Evolutionary conservation across 805 yeast species (phyloP).

Genomic region (Metschnikowia peoriensis): DNA sequence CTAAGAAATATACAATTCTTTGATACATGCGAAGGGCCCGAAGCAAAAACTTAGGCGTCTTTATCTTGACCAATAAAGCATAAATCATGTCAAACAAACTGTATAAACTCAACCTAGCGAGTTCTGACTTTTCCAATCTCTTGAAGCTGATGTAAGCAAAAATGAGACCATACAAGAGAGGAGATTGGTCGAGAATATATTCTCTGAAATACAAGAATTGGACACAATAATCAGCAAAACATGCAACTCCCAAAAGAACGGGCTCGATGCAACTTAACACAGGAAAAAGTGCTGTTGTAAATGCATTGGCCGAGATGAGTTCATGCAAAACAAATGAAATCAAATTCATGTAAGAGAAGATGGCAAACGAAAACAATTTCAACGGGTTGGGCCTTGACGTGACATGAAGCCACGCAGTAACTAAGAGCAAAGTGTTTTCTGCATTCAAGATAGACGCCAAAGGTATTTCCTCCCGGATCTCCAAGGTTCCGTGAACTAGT

Average conservation of each 20-base stretch:
- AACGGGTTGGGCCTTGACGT: conserved; percentile 18
- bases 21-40: conserved; percentile 7
- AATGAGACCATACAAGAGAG: conserved; percentile 13
- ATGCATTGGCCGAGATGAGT: conserved; percentile 11
- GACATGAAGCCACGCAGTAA: conserved; percentile 21
- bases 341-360: conserved; percentile 31
- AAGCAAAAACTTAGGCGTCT: conserved; percentile 8
- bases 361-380: conserved; percentile 26
- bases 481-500: conserved; percentile 6
- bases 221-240: conserved; percentile 15
- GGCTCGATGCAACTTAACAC: conserved; percentile 17
- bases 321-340: conserved; percentile 18
- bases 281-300: conserved; percentile 15
- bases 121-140: conserved; percentile 16
- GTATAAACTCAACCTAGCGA: conserved; percentile 14
- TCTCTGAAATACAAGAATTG: conserved; percentile 12
- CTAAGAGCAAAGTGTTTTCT: conserved; percentile 29
- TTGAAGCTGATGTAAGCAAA: conserved; percentile 16
- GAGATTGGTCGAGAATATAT: conserved; percentile 8
- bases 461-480: conserved; percentile 15
- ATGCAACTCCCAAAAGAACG: conserved; percentile 14
- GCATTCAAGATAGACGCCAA: conserved; percentile 24
- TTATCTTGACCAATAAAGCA: conserved; percentile 3
- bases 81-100: conserved; percentile 11
- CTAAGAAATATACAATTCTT: conserved; percentile 10